Percentiles rank a stretch among this genome's conserved stretches.
These are phyloP conservation scores for Alnus rubra DNA, from an alignment of 306 rosid genomes.

Conservation along the genomic window DNA sequence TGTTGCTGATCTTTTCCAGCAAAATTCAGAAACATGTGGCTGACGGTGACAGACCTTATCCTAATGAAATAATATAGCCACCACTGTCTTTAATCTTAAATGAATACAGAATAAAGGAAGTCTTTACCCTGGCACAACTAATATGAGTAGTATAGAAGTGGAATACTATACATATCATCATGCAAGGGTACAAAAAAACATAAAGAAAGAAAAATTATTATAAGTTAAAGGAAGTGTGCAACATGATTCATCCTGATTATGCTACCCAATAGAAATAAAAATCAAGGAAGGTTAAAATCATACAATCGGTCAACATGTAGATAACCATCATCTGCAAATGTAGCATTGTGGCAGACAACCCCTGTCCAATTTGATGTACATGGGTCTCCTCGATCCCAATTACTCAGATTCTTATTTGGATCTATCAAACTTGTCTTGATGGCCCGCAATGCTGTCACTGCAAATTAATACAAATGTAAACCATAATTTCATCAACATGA, in stretches of 20 bases:
- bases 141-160: slow-evolving; percentile 11
- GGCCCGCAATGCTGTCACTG: slow-evolving; percentile 71
- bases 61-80: too few relatives aligned
- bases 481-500: slow-evolving; percentile 20
- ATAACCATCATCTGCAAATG: slow-evolving; percentile 50
- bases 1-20: not conserved
- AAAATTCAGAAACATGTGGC: too few relatives aligned
- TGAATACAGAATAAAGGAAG: too few relatives aligned
- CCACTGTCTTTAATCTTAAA: too few relatives aligned
- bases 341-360: slow-evolving; percentile 58
- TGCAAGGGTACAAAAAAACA: not conserved
- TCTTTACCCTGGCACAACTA: too few relatives aligned
- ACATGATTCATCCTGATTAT: not conserved
- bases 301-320: slow-evolving; percentile 86
- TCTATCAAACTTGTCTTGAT: slow-evolving; percentile 64
- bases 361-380: slow-evolving; percentile 77
- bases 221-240: not conserved
- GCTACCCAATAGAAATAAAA: slow-evolving; percentile 22
- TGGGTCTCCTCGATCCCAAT: slow-evolving; percentile 80
- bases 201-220: not conserved
- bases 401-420: slow-evolving; percentile 69
- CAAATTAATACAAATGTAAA: slow-evolving; percentile 32
- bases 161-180: not conserved
- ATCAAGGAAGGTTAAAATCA: slow-evolving; percentile 25
- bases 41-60: too few relatives aligned